Percentiles rank a stretch among this genome's conserved stretches.
Conservation (phyloP, 345 rosid species). For the Syzygium grande region DNA sequence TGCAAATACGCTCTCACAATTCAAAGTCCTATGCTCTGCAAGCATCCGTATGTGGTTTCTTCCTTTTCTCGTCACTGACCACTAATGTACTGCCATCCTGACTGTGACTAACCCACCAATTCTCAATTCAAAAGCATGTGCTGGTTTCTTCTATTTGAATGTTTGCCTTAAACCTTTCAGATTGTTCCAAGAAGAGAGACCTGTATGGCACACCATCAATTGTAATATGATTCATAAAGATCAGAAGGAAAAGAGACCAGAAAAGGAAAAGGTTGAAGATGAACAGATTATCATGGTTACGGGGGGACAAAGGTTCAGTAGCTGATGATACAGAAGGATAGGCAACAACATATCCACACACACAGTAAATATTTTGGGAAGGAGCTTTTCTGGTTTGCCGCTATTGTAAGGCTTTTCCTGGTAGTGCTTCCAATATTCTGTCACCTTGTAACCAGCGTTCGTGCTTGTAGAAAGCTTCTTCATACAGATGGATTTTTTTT, state of each 20-base stretch:
- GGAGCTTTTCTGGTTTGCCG: neutral
- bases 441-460: neutral
- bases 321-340: slow-evolving; percentile 16
- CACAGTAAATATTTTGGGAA: neutral
- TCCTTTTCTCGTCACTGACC: neutral
- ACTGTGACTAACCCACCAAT: neutral
- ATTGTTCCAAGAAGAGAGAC: slow-evolving; percentile 88
- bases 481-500: neutral
- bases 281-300: slow-evolving; percentile 39
- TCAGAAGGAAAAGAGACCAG: slow-evolving; percentile 24
- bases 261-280: slow-evolving; percentile 16
- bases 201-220: slow-evolving; percentile 78
- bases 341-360: neutral
- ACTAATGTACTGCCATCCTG: neutral
- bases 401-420: neutral
- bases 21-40: slow-evolving; percentile 81
- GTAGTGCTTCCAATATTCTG: neutral
- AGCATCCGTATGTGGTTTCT: slow-evolving; percentile 65
- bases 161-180: slow-evolving; percentile 26
- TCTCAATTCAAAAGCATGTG: neutral
- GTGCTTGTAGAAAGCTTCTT: neutral
- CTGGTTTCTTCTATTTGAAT: neutral
- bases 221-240: slow-evolving; percentile 59
- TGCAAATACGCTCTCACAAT: slow-evolving; percentile 91
- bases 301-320: slow-evolving; percentile 20